These are phyloP conservation scores for Ganoderma lingzhi DNA, from an alignment of 1,284 basidiomycete species.

Conservation along the genomic window DNA sequence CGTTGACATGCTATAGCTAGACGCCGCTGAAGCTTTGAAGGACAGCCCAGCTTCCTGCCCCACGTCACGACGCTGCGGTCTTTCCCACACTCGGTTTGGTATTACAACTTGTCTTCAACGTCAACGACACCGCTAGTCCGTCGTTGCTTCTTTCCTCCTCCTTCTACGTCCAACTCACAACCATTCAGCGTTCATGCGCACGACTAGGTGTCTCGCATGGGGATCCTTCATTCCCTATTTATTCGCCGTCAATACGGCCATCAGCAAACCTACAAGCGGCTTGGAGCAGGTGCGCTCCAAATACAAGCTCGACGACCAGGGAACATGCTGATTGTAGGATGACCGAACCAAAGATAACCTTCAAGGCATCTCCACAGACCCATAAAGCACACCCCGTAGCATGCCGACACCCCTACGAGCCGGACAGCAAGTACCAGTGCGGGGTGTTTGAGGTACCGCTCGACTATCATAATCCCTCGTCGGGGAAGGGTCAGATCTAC, in stretches of 20 bases:
- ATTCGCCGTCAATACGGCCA: background rate
- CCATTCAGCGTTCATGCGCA: background rate
- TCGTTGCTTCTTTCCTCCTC: background rate
- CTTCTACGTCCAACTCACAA: background rate
- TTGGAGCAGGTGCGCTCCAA: background rate
- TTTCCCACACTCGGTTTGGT: background rate
- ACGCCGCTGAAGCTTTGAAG: background rate
- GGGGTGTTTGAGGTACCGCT: constrained; percentile 26
- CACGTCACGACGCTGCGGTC: background rate
- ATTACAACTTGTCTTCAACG: background rate
- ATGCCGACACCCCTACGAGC: background rate
- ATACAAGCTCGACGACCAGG: too few species aligned
- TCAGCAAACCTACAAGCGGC: background rate
- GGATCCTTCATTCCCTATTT: background rate
- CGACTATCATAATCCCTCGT: constrained; percentile 21
- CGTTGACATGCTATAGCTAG: background rate
- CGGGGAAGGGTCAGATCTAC: constrained; percentile 13
- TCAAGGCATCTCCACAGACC: background rate
- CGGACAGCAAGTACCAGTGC: constrained; percentile 33
- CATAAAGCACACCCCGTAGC: background rate
- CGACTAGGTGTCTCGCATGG: background rate
- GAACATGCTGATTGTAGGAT: background rate
- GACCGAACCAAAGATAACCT: background rate
- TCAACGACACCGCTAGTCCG: background rate
- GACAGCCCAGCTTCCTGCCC: background rate